These are phyloP conservation scores for Umbellularia californica DNA, from an alignment of 164 flowering plant species.

Conservation along the genomic window DNA sequence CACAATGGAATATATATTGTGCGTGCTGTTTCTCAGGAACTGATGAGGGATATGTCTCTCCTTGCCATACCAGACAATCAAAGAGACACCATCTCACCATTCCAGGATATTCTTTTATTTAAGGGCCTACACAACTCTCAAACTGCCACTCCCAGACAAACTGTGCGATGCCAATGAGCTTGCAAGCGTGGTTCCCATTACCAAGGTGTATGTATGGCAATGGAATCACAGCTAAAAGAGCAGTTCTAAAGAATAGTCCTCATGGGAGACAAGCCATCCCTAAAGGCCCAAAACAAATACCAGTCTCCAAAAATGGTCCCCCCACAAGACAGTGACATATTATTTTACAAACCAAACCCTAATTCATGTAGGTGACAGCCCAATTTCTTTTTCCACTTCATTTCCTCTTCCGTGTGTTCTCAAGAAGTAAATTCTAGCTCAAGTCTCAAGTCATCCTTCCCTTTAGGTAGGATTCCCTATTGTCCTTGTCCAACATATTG, in stretches of 20 bases:
- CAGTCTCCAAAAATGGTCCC: background rate
- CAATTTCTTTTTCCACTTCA: background rate
- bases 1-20: too few relatives aligned
- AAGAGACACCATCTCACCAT: background rate
- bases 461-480: conserved; percentile 13
- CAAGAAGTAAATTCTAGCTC: background rate
- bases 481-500: background rate
- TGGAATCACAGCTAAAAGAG: background rate
- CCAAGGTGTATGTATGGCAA: background rate
- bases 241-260: background rate
- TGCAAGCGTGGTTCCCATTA: background rate
- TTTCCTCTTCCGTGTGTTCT: background rate
- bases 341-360: background rate
- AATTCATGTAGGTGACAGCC: background rate
- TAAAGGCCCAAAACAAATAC: background rate
- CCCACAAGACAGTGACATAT: background rate
- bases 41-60: background rate
- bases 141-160: conserved; percentile 1
- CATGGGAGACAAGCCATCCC: background rate
- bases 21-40: too few relatives aligned
- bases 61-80: background rate
- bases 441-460: conserved; percentile 15
- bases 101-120: background rate
- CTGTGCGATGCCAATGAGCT: background rate
- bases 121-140: background rate